phyloP scores from a whole-genome alignment of 2,329 filamentous ascomycete species.

The Arthrobotrys iridis region DNA sequence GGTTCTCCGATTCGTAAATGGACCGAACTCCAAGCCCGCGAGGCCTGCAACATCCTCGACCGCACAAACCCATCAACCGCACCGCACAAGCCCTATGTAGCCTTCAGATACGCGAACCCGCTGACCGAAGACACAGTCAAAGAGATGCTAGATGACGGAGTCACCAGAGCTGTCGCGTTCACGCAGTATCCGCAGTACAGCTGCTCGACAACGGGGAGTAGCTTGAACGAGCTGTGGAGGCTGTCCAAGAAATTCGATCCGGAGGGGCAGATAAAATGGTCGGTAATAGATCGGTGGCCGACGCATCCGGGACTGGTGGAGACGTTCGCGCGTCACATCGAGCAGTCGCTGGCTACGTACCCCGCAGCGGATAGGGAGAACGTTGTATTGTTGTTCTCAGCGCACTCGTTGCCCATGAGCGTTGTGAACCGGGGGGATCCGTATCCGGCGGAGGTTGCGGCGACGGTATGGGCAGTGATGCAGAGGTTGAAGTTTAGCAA shows the following conservation, averaged over 20 bases:
- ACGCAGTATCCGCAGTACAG: conserved; percentile 99
- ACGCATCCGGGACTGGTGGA: conserved; percentile 89
- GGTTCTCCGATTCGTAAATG: conserved; percentile 98
- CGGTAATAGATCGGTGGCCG: conserved; percentile 97
- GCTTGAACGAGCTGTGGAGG: conserved; percentile 93
- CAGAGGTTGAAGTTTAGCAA: conserved; percentile 85
- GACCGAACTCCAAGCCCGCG: conserved; percentile 90
- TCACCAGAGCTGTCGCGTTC: conserved; percentile 93
- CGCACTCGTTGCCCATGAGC: conserved; percentile 95
- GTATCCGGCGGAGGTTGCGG: conserved; percentile 93
- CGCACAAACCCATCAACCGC: conserved; percentile 89
- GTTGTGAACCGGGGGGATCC: conserved; percentile 96
- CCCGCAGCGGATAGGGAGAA: conserved; percentile 80
- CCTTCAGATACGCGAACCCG: conserved; percentile 93
- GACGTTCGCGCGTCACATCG: conserved; percentile 91
- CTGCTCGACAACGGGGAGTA: conserved; percentile 95
- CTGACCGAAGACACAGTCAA: conserved; percentile 94
- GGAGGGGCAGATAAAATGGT: conserved; percentile 86
- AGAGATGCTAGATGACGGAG: conserved; percentile 83
- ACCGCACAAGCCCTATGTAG: conserved; percentile 96
- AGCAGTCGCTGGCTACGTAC: conserved; percentile 83
- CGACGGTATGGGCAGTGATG: conserved; percentile 97
- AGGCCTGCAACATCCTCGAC: conserved; percentile 98
- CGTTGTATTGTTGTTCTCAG: conserved; percentile 90
- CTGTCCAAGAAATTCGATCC: conserved; percentile 78